Percentiles rank a stretch among this genome's conserved stretches.
Evolutionary conservation across 2,329 filamentous ascomycete species (phyloP).

Genomic region (Aureobasidium sp.): DNA sequence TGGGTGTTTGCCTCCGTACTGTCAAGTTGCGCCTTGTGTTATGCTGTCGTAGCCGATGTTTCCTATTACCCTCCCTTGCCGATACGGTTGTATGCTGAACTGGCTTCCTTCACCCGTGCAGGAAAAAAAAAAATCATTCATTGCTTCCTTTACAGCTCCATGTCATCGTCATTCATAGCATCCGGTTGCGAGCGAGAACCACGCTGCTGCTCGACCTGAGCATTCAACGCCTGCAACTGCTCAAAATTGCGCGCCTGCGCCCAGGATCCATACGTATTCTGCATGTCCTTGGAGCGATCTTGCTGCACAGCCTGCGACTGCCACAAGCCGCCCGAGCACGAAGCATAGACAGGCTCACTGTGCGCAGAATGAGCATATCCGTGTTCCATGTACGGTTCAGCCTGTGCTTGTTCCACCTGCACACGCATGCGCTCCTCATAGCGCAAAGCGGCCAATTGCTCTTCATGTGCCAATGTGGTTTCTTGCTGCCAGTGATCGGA

Average conservation of each 20-base stretch:
- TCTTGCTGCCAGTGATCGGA: slow-evolving; percentile 32
- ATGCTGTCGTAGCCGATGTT: neutral
- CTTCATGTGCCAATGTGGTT: slow-evolving; percentile 49
- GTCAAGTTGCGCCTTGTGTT: neutral
- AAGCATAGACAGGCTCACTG: slow-evolving; percentile 16
- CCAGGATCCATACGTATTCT: slow-evolving; percentile 60
- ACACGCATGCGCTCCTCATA: slow-evolving; percentile 45
- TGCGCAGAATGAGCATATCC: neutral
- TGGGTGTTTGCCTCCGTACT: too few species aligned
- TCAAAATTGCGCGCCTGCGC: slow-evolving; percentile 48
- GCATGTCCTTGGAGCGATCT: slow-evolving; percentile 43
- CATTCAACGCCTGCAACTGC: slow-evolving; percentile 42
- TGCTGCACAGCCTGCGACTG: slow-evolving; percentile 1
- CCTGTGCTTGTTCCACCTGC: slow-evolving; percentile 8
- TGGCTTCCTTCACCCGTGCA: neutral
- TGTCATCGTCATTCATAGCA: slow-evolving; percentile 6
- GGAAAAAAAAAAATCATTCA: neutral
- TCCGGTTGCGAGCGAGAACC: neutral
- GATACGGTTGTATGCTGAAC: neutral
- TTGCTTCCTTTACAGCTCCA: slow-evolving; percentile 8
- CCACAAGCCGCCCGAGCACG: slow-evolving; percentile 4
- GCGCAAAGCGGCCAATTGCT: slow-evolving; percentile 50
- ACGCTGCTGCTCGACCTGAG: slow-evolving; percentile 14
- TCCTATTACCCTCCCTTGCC: neutral
- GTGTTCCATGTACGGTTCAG: slow-evolving; percentile 8